These are phyloP conservation scores for Populus tremula DNA, from an alignment of 345 rosid species.

Conservation along the genomic window DNA sequence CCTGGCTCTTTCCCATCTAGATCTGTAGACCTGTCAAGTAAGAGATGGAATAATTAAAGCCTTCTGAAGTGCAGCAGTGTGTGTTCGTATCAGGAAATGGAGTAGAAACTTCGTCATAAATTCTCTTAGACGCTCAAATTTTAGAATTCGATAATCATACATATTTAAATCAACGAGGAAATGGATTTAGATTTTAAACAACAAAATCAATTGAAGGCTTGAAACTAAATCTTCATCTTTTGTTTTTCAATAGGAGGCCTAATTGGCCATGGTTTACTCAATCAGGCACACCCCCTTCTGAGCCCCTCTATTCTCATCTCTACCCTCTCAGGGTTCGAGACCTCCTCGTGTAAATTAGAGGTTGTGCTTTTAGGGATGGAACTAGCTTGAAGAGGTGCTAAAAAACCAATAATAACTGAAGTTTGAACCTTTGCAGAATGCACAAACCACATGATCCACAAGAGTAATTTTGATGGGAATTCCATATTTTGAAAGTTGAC, in stretches of 20 bases:
- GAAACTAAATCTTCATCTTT: too few species aligned
- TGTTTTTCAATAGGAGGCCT: neutral
- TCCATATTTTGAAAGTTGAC: neutral
- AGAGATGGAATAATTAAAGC: too few species aligned
- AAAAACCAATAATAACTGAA: neutral
- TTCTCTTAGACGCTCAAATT: too few species aligned
- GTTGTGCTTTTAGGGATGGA: neutral
- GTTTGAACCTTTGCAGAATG: neutral
- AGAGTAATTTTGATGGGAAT: neutral
- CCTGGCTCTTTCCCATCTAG: conserved; percentile 7
- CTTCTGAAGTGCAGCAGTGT: too few species aligned
- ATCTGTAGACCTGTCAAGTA: neutral
- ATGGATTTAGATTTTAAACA: too few species aligned
- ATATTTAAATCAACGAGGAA: too few species aligned
- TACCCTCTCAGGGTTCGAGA: neutral
- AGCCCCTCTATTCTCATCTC: neutral
- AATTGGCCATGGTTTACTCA: neutral
- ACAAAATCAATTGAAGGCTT: too few species aligned
- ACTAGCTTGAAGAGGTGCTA: neutral
- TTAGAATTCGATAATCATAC: too few species aligned
- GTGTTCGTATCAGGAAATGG: neutral
- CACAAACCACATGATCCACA: neutral
- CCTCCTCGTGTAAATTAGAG: neutral
- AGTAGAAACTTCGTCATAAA: too few species aligned
- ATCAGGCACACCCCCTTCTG: too few species aligned